Evolutionary conservation across 345 rosid genomes (phyloP), one percentile per base, ranked within the genome.

Genomic region (Hevea brasiliensis): DNA sequence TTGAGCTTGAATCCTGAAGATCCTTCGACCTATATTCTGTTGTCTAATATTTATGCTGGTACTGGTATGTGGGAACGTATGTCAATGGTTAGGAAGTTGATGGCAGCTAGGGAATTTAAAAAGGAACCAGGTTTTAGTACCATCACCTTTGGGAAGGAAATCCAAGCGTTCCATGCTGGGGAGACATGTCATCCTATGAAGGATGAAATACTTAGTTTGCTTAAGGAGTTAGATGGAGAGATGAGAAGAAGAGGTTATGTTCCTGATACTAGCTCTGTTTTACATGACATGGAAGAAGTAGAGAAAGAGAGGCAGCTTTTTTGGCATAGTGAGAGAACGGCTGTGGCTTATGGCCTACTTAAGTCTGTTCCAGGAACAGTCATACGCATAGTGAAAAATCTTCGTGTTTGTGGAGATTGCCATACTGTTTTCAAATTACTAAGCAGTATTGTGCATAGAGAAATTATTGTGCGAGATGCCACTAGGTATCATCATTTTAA

Each of bases 321-420:
- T 74, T 89, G 88, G 92, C 96, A 91, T 72, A 89, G 96, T 41
- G 96, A 91, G 74, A 64, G 96, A 66, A 70, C 83, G 35, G 96
- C 94, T 63, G 87, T 89, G 70, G 93, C 96, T 13, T 91, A 84
- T 67, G 93, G 90, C 56, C 73, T 91, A 21, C 92, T 91, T 8
- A 91, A 79, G 59, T 77, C 83, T 41, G 87, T 87, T 67, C 85
- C 81, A 0, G 92, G 89, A 44, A 86, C 84, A 0, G 79, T 68
- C 0, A 81, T 91, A 73, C 66, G 94, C 50, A 82, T 89, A 44
- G 91, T 91, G 79, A 91, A 89, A 65, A 91, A 89, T 71, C 89
- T 91, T 21, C 84, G 94, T 29, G 87, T 91, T 40, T 91, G 97
- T 79, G 90, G 88, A 64, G 94, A 91, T 77, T 89, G 97, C 55